These are phyloP conservation scores for Gracilaria gracilis DNA, from an alignment of 23 red algal species.

Conservation along the genomic window DNA sequence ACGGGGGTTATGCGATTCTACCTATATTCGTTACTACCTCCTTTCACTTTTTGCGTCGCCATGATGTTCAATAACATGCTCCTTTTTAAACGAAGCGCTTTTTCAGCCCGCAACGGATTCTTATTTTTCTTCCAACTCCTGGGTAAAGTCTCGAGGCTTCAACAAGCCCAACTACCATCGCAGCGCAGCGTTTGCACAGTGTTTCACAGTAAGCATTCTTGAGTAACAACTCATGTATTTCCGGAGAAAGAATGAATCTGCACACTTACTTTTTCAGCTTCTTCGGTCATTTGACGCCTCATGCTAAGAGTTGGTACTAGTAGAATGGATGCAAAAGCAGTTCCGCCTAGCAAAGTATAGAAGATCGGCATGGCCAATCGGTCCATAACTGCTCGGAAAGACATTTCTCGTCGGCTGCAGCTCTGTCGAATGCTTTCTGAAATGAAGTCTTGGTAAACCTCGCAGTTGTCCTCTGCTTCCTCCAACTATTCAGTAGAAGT, in stretches of 20 bases:
- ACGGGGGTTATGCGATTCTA: not conserved
- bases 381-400: slow-evolving; percentile 1
- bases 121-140: slow-evolving; percentile 22
- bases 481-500: not conserved
- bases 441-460: not conserved
- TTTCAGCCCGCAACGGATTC: not conserved
- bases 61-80: not conserved
- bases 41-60: not conserved
- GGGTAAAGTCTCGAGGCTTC: slow-evolving; percentile 25
- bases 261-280: slow-evolving; percentile 11
- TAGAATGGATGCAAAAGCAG: not conserved
- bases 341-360: slow-evolving; percentile 20
- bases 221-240: not conserved
- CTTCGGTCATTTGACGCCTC: slow-evolving; percentile 16
- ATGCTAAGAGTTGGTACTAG: not conserved
- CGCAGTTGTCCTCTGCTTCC: not conserved
- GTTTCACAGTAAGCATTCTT: not conserved
- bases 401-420: not conserved
- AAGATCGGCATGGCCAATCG: slow-evolving; percentile 25
- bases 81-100: not conserved
- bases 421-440: not conserved
- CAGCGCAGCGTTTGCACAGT: not conserved
- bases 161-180: slow-evolving; percentile 7
- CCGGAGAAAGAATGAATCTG: not conserved
- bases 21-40: not conserved